Base-by-base conservation (phyloP, 176 grass and related monocot species). In the Oryza coarctata region DNA sequence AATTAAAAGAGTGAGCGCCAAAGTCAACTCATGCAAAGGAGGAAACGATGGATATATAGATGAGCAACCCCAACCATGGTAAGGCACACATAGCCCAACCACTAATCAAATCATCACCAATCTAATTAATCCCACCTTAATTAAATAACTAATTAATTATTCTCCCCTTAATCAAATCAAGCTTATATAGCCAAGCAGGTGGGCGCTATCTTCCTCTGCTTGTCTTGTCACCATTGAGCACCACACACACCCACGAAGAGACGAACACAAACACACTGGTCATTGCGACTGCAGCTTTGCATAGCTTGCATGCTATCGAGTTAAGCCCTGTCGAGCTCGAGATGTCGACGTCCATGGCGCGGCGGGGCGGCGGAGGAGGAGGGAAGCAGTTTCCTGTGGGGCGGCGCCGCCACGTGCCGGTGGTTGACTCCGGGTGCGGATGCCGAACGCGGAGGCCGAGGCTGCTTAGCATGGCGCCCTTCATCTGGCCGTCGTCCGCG, bases 351-450 rank as follows among this genome's bases (percentile, higher is more conserved):
- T 35, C 66, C 65, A 43, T 52, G 18, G 83, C 33, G 32, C 70
- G 70, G 62, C 71, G 39, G 61, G 27, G 66, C 33, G 75, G 0
- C 28, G 49, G 65, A 2, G n/a, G 39, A 3, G 62, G 43, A 1
- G 49, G 28, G 5, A 61, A 60, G 79, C 79, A 90, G 78, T 87
- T 87, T 26, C 88, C 75, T 14, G 80, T 86, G 38, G 80, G 88
- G 0, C 79, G 75, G 49, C 84, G 75, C 23, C 75, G 75, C n/a
- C 76, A 90, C 84, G 84, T 79, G 69, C 67, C 80, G n/a, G 88
- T 87, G 29, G 88, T 83, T 0, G 88, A 90, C 69, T 76, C 69
- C 13, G 84, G 80, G 62, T 90, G 88, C 84, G 64, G 80, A 38
- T 90, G 88, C 88, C 88, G 88, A 6, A 74, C 84, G 74, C 79